These are phyloP conservation scores for Kernera saxatilis DNA, from an alignment of 345 rosid genomes.

Conservation along the genomic window DNA sequence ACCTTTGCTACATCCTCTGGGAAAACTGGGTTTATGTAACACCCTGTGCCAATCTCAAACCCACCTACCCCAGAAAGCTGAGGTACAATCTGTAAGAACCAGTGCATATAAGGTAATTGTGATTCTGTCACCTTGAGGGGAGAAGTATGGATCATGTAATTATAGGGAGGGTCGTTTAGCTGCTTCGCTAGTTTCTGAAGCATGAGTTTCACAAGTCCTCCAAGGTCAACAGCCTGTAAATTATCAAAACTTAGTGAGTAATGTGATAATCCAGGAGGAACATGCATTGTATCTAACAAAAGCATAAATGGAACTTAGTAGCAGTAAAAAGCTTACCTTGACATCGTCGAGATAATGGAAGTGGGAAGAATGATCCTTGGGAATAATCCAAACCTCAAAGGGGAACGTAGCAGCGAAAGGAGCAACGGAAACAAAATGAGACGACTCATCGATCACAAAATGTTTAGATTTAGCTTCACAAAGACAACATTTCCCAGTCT, in stretches of 20 bases:
- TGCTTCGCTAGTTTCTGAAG: conserved; percentile 57
- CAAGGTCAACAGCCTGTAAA: conserved; percentile 69
- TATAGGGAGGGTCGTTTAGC: conserved; percentile 66
- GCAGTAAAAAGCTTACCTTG: conserved; percentile 36
- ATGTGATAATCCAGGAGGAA: not conserved
- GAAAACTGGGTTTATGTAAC: conserved; percentile 85
- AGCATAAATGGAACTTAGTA: not conserved
- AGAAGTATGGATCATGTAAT: conserved; percentile 85
- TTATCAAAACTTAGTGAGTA: not conserved
- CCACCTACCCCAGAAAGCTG: conserved; percentile 68
- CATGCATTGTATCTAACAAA: not conserved
- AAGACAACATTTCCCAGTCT: conserved; percentile 60
- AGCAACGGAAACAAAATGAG: conserved; percentile 54
- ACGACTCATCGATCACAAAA: conserved; percentile 53
- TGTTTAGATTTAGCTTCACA: conserved; percentile 52
- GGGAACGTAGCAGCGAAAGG: conserved; percentile 67
- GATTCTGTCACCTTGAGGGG: conserved; percentile 42
- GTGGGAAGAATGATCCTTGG: conserved; percentile 57
- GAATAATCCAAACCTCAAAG: conserved; percentile 88
- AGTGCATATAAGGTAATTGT: conserved; percentile 50
- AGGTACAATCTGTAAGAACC: conserved; percentile 78
- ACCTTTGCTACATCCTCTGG: conserved; percentile 83
- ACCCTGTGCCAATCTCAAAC: conserved; percentile 74
- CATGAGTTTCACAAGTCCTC: conserved; percentile 62
- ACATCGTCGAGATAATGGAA: conserved; percentile 56